These are phyloP conservation scores for Puccinia polysora DNA, from an alignment of 1,284 basidiomycete species.

Conservation along the genomic window DNA sequence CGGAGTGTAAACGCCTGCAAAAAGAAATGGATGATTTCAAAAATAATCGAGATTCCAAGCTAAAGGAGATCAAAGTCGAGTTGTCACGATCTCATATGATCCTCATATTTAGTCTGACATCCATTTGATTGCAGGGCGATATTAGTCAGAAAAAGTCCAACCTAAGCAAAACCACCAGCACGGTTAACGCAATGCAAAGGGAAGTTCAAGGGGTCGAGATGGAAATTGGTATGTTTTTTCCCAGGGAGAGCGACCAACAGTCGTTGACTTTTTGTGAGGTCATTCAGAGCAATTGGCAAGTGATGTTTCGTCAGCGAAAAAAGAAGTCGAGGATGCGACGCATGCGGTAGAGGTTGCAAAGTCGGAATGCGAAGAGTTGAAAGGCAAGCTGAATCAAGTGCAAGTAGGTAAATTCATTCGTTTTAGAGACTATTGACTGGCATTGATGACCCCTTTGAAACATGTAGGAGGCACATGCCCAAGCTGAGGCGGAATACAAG, in stretches of 20 bases:
- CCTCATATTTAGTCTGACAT: neutral
- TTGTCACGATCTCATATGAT: constrained; percentile 10
- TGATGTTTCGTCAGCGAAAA: constrained; percentile 66
- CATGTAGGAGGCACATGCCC: constrained; percentile 60
- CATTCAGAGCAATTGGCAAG: constrained; percentile 69
- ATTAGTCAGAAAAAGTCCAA: constrained; percentile 75
- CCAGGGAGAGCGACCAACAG: constrained; percentile 15
- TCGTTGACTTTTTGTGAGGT: neutral
- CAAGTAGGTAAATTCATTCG: constrained; percentile 59
- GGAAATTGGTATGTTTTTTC: constrained; percentile 67
- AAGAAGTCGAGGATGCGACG: constrained; percentile 63
- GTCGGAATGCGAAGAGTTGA: constrained; percentile 64
- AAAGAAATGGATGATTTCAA: constrained; percentile 98
- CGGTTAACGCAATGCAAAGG: constrained; percentile 80
- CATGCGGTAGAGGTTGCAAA: constrained; percentile 62
- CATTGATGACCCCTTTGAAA: neutral
- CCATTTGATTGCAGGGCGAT: constrained; percentile 58
- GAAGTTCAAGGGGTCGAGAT: constrained; percentile 79
- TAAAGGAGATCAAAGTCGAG: constrained; percentile 79
- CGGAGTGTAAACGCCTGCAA: constrained; percentile 78
- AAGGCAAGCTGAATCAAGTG: constrained; percentile 59
- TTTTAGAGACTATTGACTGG: neutral
- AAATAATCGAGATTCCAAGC: constrained; percentile 95
- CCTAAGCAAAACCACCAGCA: constrained; percentile 71
- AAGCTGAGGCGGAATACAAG: constrained; percentile 68